Percentiles rank a stretch among this genome's conserved stretches.
Conservation (phyloP, 176 grass and related monocot species). For the Raddia distichophylla region DNA sequence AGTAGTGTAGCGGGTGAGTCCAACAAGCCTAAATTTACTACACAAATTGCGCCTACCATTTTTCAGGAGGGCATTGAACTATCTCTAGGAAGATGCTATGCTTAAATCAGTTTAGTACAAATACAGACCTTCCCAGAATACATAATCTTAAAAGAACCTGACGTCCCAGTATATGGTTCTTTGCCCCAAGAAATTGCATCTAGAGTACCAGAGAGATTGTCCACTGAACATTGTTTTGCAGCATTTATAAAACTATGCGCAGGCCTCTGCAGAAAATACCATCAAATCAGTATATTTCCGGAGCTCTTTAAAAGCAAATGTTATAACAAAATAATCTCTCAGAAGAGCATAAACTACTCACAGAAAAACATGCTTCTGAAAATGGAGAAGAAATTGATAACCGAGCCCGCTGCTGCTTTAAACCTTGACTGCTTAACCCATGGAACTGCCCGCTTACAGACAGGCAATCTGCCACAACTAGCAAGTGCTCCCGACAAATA, state of each 20-base stretch:
- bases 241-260: constrained; percentile 78
- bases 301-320: constrained; percentile 27
- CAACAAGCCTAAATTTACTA: constrained; percentile 18
- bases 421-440: constrained; percentile 70
- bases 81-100: not conserved
- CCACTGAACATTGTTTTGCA: constrained; percentile 77
- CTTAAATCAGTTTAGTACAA: constrained; percentile 23
- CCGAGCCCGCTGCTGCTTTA: constrained; percentile 63
- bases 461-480: constrained; percentile 69
- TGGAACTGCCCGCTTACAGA: constrained; percentile 83
- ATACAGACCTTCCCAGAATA: constrained; percentile 67
- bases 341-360: constrained; percentile 56
- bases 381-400: constrained; percentile 84
- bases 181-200: constrained; percentile 92
- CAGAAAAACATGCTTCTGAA: constrained; percentile 89
- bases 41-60: not conserved
- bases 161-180: constrained; percentile 71
- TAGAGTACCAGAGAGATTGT: constrained; percentile 71
- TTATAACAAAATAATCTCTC: constrained; percentile 23
- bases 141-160: constrained; percentile 77
- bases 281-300: constrained; percentile 35
- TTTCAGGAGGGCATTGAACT: constrained; percentile 2
- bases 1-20: constrained; percentile 6
- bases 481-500: constrained; percentile 63
- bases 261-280: constrained; percentile 67